These are phyloP conservation scores for Tricholoma matsutake DNA, from an alignment of 768 basidiomycete genomes.

Conservation along the genomic window DNA sequence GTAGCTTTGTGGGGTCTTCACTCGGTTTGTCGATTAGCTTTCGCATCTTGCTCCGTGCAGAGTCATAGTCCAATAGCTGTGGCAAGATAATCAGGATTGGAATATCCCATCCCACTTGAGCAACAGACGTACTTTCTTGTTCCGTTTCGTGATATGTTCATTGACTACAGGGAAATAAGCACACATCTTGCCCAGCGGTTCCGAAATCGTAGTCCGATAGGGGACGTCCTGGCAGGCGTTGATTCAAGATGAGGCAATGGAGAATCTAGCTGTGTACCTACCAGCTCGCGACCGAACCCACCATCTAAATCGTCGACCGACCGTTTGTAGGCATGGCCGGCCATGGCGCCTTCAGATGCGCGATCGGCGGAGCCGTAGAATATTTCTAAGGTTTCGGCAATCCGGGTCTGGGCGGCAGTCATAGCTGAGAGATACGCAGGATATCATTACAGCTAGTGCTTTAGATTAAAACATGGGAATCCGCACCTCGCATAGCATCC, in stretches of 20 bases:
- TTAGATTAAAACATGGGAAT: neutral
- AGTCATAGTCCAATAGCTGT: constrained; percentile 93
- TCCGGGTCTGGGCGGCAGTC: constrained; percentile 87
- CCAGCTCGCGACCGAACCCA: constrained; percentile 80
- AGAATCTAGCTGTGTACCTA: constrained; percentile 31
- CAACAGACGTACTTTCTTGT: constrained; percentile 76
- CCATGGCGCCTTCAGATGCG: constrained; percentile 91
- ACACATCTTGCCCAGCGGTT: constrained; percentile 95
- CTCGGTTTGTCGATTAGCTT: constrained; percentile 90
- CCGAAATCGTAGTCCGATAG: constrained; percentile 91
- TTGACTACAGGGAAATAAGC: constrained; percentile 93
- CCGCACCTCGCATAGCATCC: constrained; percentile 88
- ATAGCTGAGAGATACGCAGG: constrained; percentile 56
- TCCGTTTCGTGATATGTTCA: constrained; percentile 89
- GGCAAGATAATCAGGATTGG: neutral
- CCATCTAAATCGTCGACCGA: constrained; percentile 92
- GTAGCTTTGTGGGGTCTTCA: constrained; percentile 90
- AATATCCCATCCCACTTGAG: neutral
- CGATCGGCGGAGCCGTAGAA: constrained; percentile 89
- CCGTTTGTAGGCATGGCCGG: constrained; percentile 92
- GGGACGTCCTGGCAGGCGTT: constrained; percentile 70
- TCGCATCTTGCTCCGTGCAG: constrained; percentile 85
- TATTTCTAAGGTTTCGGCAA: constrained; percentile 90
- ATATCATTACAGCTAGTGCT: neutral
- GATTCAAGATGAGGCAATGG: constrained; percentile 1